These are phyloP conservation scores for Melaleuca alternifolia DNA, from an alignment of 345 rosid genomes.

Conservation along the genomic window DNA sequence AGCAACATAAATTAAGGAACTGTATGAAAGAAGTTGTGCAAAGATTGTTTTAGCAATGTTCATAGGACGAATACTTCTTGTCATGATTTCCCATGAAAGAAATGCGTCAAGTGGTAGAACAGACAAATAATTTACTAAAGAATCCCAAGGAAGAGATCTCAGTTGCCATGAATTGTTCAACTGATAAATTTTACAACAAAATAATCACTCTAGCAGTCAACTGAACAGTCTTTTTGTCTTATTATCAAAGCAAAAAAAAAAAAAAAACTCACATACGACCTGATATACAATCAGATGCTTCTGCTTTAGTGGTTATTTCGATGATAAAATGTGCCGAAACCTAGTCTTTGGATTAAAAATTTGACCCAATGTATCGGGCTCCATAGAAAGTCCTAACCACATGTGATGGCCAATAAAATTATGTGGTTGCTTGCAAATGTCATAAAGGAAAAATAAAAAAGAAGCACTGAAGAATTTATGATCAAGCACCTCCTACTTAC, in stretches of 20 bases:
- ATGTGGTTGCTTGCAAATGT: not conserved
- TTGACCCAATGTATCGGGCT: not conserved
- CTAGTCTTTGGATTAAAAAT: not conserved
- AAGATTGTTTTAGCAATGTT: not conserved
- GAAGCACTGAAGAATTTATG: not conserved
- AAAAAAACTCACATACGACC: not conserved
- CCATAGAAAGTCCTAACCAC: not conserved
- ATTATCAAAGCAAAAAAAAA: not conserved
- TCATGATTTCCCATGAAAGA: not conserved
- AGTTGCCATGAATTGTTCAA: not conserved
- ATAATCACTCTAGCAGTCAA: not conserved
- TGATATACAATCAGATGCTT: not conserved
- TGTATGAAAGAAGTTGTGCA: not conserved
- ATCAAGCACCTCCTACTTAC: not conserved
- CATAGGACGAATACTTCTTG: not conserved
- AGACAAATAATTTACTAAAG: not conserved
- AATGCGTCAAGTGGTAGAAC: not conserved
- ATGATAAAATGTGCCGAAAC: not conserved
- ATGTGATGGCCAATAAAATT: not conserved
- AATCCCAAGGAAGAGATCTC: not conserved
- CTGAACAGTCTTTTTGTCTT: not conserved
- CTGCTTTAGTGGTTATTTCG: not conserved
- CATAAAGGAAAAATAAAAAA: not conserved
- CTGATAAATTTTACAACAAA: not conserved
- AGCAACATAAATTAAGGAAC: not conserved